Evolutionary conservation across 2,329 filamentous ascomycete genomes (phyloP).

Genomic region (Colletotrichum endophyticum): DNA sequence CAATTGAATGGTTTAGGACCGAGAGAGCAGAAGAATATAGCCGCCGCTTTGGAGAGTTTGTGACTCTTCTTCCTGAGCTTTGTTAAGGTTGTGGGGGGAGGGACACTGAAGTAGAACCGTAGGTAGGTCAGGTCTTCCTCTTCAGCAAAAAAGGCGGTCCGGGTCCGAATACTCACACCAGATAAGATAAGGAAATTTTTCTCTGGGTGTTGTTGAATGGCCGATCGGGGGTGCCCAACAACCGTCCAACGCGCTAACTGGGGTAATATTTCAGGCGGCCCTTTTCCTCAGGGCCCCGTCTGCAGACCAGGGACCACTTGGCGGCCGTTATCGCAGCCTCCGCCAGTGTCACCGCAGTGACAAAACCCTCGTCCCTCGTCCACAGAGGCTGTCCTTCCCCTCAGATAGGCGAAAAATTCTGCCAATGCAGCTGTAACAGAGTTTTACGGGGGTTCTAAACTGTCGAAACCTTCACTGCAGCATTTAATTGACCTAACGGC

Average conservation of each 20-base stretch:
- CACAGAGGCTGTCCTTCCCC: not conserved
- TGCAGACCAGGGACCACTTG: slow-evolving; percentile 13
- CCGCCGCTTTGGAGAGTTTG: slow-evolving; percentile 16
- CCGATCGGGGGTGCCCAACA: slow-evolving; percentile 17
- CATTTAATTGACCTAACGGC: not conserved
- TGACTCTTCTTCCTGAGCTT: slow-evolving; percentile 21
- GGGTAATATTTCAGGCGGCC: not conserved
- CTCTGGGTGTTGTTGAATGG: slow-evolving; percentile 16
- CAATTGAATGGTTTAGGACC: slow-evolving; percentile 23
- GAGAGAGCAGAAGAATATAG: slow-evolving; percentile 9
- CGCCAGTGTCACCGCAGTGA: slow-evolving; percentile 12
- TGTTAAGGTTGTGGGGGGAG: slow-evolving; percentile 10
- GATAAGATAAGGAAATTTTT: slow-evolving; percentile 27
- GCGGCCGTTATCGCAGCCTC: slow-evolving; percentile 19
- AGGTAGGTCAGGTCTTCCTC: not conserved
- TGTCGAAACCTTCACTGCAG: slow-evolving; percentile 1
- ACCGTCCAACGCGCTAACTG: slow-evolving; percentile 5
- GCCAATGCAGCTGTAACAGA: slow-evolving; percentile 5
- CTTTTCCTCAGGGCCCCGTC: not conserved
- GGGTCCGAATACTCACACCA: not conserved
- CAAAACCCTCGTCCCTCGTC: not conserved
- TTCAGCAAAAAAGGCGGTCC: slow-evolving; percentile 21
- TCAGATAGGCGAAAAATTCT: slow-evolving; percentile 13
- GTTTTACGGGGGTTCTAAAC: not conserved
- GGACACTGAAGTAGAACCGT: not conserved